Base-by-base conservation (phyloP, 225 moss, liverwort and hornwort species). In the Climacium dendroides region DNA sequence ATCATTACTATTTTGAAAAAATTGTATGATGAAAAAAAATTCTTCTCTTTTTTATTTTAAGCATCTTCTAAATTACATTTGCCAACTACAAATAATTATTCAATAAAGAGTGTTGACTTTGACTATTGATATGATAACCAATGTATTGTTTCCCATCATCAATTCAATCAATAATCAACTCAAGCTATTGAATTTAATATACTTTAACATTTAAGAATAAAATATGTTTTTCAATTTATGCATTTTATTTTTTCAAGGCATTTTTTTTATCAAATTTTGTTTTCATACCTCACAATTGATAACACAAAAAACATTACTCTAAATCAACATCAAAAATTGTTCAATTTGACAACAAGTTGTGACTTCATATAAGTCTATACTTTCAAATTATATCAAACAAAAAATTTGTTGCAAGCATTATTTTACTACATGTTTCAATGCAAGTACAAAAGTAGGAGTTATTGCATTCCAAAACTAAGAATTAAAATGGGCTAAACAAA, bases 61-160 rank as follows among this genome's bases (percentile, higher is more conserved):
- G 4, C 39, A 69, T 69, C 39, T 23, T 39, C 24, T 7, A 69
- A 69, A 69, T 69, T 0, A 25, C 8, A 25, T 8, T 69, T 39
- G 13, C 4, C 69, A 69, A 39, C 39, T 39, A 39, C 14, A 39
- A 39, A 39, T 39, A 8, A 67, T 37, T 23, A n/a, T 66, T n/a
- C 0, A 37, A 1, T 23, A 37, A 37, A 11, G 37, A 67, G 13
- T 13, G 7, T 35, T 0, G 0, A 67, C 23, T 12, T 6, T 67
- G 2, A 23, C 67, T 1, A 67, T 4, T 2, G 0, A 0, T 67
- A 37, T 23, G 0, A 3, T 37, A 37, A 11, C 67, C 13, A 67
- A 23, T 37, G 2, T 39, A 39, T 69, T 3, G 7, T 39, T 69
- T 4, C 5, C 15, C 3, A 15, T 15, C 8, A 5, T 70, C 5